A percentile compares a stretch with the other conserved stretches of the same genome.
Evolutionary conservation across 805 yeast genomes (phyloP).

Genomic region (Yarrowia sp.): DNA sequence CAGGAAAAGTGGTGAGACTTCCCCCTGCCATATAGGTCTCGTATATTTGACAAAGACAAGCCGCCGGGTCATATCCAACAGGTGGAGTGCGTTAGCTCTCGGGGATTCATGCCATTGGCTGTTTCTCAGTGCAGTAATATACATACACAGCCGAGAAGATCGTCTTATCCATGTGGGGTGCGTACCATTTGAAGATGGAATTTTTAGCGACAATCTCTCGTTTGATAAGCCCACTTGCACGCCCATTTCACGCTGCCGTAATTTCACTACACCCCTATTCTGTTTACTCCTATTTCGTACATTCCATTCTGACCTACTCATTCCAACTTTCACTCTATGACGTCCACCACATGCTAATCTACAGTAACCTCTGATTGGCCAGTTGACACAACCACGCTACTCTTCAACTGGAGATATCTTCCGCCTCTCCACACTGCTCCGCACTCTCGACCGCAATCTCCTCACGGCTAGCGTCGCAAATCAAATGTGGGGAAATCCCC

Average conservation of each 20-base stretch:
- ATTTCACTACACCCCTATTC: no score
- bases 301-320: neutral
- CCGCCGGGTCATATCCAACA: no score
- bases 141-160: no score
- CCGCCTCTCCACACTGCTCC: neutral
- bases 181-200: no score
- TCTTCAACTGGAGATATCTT: slow-evolving; percentile 3
- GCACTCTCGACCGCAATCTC: no score
- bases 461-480: no score
- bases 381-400: neutral
- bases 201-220: no score
- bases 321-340: neutral
- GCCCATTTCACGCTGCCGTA: no score
- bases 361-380: neutral
- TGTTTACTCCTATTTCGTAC: neutral
- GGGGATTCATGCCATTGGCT: slow-evolving; percentile 1
- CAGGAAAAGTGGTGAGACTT: neutral
- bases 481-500: neutral
- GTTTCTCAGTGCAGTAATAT: neutral
- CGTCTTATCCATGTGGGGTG: slow-evolving; percentile 18
- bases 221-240: no score
- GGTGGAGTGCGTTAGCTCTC: neutral
- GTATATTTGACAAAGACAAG: neutral
- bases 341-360: neutral
- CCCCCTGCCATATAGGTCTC: neutral